Evolutionary conservation across 345 rosid genomes (phyloP).

Genomic region (Eucalyptus paniculata): DNA sequence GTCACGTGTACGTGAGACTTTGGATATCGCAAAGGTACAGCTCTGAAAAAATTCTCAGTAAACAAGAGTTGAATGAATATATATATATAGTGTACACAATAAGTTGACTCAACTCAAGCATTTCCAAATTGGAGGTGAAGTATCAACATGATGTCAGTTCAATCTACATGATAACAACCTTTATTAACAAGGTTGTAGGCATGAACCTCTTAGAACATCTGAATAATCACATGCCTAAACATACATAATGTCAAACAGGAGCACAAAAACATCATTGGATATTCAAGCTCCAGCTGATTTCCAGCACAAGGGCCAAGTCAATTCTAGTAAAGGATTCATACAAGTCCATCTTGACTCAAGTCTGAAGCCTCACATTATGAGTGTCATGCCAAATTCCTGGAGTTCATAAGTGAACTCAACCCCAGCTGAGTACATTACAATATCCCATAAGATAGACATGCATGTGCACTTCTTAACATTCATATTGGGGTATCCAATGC

Average conservation of each 20-base stretch:
- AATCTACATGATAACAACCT: background rate
- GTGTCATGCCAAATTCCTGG: background rate
- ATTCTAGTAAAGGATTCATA: background rate
- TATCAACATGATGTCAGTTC: background rate
- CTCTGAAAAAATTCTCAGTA: background rate
- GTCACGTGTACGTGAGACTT: accelerated
- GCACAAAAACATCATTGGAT: background rate
- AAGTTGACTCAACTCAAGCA: background rate
- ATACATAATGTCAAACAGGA: accelerated
- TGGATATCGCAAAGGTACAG: background rate
- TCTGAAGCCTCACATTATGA: background rate
- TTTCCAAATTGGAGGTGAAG: background rate
- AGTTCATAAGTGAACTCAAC: background rate
- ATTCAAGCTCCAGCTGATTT: background rate
- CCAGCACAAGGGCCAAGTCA: background rate
- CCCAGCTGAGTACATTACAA: background rate
- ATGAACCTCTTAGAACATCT: background rate
- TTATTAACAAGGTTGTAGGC: background rate
- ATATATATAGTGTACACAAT: accelerated
- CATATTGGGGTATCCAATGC: background rate
- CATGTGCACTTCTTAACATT: background rate
- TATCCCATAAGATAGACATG: background rate
- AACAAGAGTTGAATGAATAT: background rate
- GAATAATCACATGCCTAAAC: background rate
- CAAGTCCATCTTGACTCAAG: background rate